Evolutionary conservation across 345 rosid species (phyloP).

Genomic region (Laguncularia racemosa): DNA sequence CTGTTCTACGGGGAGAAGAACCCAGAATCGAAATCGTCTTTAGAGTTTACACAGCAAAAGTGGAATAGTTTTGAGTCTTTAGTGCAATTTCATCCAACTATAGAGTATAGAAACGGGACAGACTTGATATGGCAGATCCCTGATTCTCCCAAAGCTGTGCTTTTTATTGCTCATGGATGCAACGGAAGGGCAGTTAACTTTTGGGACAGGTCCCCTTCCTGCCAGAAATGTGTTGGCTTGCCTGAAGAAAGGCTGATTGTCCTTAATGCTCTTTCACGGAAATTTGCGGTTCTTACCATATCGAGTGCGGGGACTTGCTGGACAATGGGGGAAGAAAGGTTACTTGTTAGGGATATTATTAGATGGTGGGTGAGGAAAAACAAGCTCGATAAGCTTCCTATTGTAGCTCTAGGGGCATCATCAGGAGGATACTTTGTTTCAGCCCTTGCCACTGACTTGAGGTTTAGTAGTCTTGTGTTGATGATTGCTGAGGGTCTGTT

Average conservation of each 20-base stretch:
- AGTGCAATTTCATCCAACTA: conserved; percentile 34
- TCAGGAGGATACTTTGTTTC: conserved; percentile 92
- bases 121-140: conserved; percentile 81
- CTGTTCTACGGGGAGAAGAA: conserved; percentile 17
- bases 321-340: conserved; percentile 52
- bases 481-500: conserved; percentile 89
- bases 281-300: conserved; percentile 56
- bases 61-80: conserved; percentile 26
- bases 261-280: conserved; percentile 51
- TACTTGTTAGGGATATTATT: conserved; percentile 42
- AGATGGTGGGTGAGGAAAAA: conserved; percentile 50
- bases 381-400: conserved; percentile 60
- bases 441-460: conserved; percentile 46
- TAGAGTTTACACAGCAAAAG: conserved; percentile 19
- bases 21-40: conserved; percentile 18
- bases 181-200: conserved; percentile 68
- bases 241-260: conserved; percentile 76
- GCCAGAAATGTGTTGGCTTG: conserved; percentile 58
- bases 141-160: conserved; percentile 63
- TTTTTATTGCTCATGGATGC: conserved; percentile 90
- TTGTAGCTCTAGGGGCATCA: conserved; percentile 88
- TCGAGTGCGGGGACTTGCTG: conserved; percentile 75
- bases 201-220: conserved; percentile 71
- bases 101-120: conserved; percentile 60
- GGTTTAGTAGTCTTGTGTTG: conserved; percentile 62